A percentile compares a stretch with the other conserved stretches of the same genome.
These are phyloP conservation scores for Trypanosoma caninum DNA, from an alignment of 208 protist genomes.

Conservation along the genomic window DNA sequence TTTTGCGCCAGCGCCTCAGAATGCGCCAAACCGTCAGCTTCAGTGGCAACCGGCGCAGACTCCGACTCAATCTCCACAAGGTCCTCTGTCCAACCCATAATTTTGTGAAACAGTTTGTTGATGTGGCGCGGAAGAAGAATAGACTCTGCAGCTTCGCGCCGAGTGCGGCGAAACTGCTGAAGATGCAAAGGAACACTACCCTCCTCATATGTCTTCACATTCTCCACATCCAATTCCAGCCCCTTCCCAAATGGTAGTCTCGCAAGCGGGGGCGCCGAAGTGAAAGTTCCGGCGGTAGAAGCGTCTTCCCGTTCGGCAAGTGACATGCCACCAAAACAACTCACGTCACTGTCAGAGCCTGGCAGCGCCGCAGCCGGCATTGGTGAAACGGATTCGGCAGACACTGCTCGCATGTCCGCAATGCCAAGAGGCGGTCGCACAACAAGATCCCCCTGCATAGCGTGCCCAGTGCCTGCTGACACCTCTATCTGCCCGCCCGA, in stretches of 20 bases:
- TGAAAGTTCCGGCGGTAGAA: not conserved
- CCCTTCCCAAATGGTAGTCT: constrained; percentile 71
- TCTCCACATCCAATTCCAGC: constrained; percentile 72
- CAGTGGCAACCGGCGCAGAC: not conserved
- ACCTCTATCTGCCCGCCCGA: constrained; percentile 66
- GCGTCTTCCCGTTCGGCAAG: not conserved
- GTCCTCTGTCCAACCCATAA: constrained; percentile 91
- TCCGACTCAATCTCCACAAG: constrained; percentile 63
- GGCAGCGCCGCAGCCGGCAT: not conserved
- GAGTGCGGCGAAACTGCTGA: constrained; percentile 58
- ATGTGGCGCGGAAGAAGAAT: constrained; percentile 83
- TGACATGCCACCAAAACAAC: not conserved
- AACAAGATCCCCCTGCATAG: constrained; percentile 46
- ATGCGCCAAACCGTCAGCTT: not conserved
- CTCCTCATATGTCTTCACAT: constrained; percentile 50
- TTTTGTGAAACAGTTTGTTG: constrained; percentile 89
- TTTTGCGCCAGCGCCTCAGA: constrained; percentile 2
- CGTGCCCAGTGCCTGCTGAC: constrained; percentile 34
- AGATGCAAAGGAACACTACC: constrained; percentile 67
- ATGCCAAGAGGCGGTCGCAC: constrained; percentile 50
- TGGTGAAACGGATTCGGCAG: constrained; percentile 4
- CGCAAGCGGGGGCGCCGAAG: constrained; percentile 19
- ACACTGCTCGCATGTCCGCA: constrained; percentile 32
- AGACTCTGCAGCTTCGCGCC: constrained; percentile 66
- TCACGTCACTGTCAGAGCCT: constrained; percentile 1